Percentiles rank a stretch among this genome's conserved stretches.
These are phyloP conservation scores for Ustilago xerochloae DNA, from an alignment of 1,284 basidiomycete species.

Conservation along the genomic window DNA sequence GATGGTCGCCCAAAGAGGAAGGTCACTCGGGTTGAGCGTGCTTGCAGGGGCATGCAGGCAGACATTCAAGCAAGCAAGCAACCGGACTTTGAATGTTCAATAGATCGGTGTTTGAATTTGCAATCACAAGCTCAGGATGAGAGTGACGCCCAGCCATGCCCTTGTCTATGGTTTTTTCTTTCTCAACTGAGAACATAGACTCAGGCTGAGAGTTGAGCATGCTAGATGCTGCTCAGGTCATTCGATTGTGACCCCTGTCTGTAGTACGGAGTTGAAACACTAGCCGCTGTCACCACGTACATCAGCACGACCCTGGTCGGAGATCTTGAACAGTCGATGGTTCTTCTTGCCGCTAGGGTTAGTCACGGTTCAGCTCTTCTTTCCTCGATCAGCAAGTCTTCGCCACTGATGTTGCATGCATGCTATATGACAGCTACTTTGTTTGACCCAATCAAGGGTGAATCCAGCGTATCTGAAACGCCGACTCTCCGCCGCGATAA, in stretches of 20 bases:
- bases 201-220: background rate
- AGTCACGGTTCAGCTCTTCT: too few species aligned
- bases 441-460: background rate
- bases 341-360: too few species aligned
- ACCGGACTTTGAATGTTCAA: background rate
- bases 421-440: constrained; percentile 2
- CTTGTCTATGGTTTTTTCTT: background rate
- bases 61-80: too few species aligned
- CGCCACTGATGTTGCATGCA: constrained; percentile 12
- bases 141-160: background rate
- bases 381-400: constrained; percentile 1
- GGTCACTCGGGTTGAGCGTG: background rate
- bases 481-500: too few species aligned
- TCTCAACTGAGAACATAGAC: background rate
- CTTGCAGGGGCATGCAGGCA: too few species aligned
- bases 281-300: background rate
- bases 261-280: background rate
- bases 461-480: background rate
- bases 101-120: background rate
- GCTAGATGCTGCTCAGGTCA: background rate
- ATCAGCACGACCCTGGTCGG: background rate
- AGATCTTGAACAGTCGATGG: background rate
- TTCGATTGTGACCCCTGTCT: background rate
- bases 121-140: background rate
- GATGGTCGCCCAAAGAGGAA: background rate